Evolutionary conservation across 169 alveolate genomes (phyloP), one percentile per base, ranked within the genome.

Genomic region (Eimeria falciformis): DNA sequence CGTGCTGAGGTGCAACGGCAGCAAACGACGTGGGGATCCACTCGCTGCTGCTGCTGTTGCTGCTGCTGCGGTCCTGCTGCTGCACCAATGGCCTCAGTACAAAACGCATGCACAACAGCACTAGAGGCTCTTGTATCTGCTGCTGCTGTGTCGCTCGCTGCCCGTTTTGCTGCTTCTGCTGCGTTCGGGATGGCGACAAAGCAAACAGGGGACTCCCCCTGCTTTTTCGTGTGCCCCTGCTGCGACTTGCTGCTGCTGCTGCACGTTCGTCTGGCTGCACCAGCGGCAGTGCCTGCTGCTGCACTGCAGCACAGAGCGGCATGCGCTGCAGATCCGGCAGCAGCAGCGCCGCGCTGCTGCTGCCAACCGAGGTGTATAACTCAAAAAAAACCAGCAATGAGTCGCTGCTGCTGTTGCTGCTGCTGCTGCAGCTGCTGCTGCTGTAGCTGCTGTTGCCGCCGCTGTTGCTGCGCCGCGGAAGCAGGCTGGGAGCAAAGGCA

Each of bases 321-420:
- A 21, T 7, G 58, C 21, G 33, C 58, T 50, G 82, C 55, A 43
- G 58, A 18, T 9, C 29, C 53, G 66, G 86, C 68, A 75, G 86
- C 86, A 75, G 86, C 86, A 75, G 66, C 86, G n/a, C 9, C 7
- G 66, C 68, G 66, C 68, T 46, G n/a, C 86, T 46, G 86, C 68
- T 75, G 68, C 68, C 43, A 50, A 23, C 68, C 3, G 86, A 75
- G n/a, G 68, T 66, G 23, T 45, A 75, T 9, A 75, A n/a, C 86
- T 75, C 86, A 3, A 75, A 17, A 46, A 75, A 75, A 25, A 75
- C 47, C 55, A 75, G 86, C 23, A 11, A 6, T 23, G 68, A 18
- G 86, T 46, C 71, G 33, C 71, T 58, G 18, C 71, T 75, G 86
- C 86, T 75, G 86, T 66, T 75, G 86, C 86, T 75, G 86, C 86